A percentile compares a stretch with the other conserved stretches of the same genome.
phyloP scores from a whole-genome alignment of 352 stramenopile genomes.

The Blastocystis sp. region DNA sequence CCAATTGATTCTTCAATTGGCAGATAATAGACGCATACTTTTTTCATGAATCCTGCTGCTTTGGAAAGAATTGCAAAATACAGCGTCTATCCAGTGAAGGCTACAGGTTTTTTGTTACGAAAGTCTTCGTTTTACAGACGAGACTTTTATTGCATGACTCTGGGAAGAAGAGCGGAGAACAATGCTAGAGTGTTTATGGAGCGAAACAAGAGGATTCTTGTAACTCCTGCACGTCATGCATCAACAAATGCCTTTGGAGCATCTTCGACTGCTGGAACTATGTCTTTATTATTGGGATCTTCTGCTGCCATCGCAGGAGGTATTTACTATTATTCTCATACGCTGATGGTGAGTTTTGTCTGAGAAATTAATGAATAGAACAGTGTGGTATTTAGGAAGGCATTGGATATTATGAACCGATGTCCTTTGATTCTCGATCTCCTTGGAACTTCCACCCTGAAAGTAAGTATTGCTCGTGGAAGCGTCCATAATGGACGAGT shows the following conservation, averaged over 20 bases:
- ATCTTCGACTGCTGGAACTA: not conserved
- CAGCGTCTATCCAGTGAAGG: not conserved
- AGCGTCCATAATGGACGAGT: not conserved
- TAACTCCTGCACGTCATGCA: not conserved
- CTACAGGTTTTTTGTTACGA: conserved; percentile 6
- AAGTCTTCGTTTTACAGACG: conserved; percentile 27
- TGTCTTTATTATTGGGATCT: not conserved
- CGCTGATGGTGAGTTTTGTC: not conserved
- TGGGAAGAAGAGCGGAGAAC: not conserved
- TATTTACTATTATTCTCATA: conserved; percentile 40
- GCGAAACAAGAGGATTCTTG: not conserved
- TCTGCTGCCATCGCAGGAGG: conserved; percentile 11
- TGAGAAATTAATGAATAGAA: conserved; percentile 4
- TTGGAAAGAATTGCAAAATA: not conserved
- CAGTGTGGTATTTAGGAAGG: conserved; percentile 10
- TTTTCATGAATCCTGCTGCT: conserved; percentile 37
- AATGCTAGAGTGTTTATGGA: not conserved
- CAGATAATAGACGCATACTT: not conserved
- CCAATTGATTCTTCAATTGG: conserved; percentile 36
- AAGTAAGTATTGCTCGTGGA: conserved; percentile 1
- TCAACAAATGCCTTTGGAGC: not conserved
- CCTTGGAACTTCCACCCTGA: not conserved
- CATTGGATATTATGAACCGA: conserved; percentile 18
- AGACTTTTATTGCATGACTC: not conserved
- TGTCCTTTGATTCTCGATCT: not conserved